Evolutionary conservation across 2,329 filamentous ascomycete species (phyloP).

Genomic region (Didymella exigua): DNA sequence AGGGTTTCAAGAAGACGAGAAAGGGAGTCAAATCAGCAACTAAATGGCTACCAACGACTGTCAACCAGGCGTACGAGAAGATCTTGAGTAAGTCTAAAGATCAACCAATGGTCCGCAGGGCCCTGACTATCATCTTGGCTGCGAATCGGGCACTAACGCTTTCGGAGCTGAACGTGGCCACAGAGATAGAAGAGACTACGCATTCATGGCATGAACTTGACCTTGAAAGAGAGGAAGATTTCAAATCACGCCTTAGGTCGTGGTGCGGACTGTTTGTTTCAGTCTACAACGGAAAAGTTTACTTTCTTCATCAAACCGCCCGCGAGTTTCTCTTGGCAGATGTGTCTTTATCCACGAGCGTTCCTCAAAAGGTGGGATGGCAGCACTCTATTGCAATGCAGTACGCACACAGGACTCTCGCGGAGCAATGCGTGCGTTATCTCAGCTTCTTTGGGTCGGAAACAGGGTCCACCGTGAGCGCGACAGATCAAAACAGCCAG

Average conservation of each 20-base stretch:
- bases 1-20: constrained; percentile 18
- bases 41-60: constrained; percentile 14
- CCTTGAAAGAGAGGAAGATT: constrained; percentile 15
- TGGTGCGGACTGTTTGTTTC: constrained; percentile 22
- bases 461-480: neutral
- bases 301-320: constrained; percentile 23
- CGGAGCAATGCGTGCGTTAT: constrained; percentile 18
- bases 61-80: constrained; percentile 22
- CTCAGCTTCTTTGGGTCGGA: constrained; percentile 13
- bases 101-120: constrained; percentile 11
- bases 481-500: neutral
- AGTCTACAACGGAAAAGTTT: constrained; percentile 16
- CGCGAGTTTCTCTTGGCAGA: constrained; percentile 20
- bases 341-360: neutral
- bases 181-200: constrained; percentile 9
- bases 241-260: constrained; percentile 18
- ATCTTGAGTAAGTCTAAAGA: constrained; percentile 24
- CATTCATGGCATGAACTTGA: constrained; percentile 15
- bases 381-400: constrained; percentile 14
- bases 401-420: constrained; percentile 16
- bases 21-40: constrained; percentile 14
- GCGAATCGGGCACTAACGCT: constrained; percentile 20
- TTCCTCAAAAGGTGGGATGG: constrained; percentile 6
- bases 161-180: constrained; percentile 20
- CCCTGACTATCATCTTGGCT: constrained; percentile 18